A percentile compares a stretch with the other conserved stretches of the same genome.
phyloP scores from a whole-genome alignment of 441 rosid genomes.

The Caryocar brasiliense region DNA sequence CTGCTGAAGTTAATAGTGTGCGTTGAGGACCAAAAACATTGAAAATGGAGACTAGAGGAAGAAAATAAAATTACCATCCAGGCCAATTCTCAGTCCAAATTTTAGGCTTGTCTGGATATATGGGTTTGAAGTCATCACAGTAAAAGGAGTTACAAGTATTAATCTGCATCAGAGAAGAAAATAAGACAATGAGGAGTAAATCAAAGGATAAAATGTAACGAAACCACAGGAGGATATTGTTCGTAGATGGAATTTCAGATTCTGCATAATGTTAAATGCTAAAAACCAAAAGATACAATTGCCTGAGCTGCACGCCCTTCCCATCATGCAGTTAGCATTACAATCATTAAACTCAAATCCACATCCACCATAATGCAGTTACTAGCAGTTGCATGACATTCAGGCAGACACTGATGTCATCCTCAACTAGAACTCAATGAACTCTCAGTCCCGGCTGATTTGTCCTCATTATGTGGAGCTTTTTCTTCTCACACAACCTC shows the following conservation, averaged over 20 bases:
- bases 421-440: not conserved
- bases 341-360: too few relatives aligned
- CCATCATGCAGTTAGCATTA: not conserved
- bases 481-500: too few relatives aligned
- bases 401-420: too few relatives aligned
- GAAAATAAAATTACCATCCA: conserved; percentile 66
- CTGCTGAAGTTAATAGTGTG: too few relatives aligned
- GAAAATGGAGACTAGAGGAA: not conserved
- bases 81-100: conserved; percentile 99
- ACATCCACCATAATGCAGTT: not conserved
- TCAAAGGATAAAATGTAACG: too few relatives aligned
- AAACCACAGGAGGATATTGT: not conserved
- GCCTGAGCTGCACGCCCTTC: not conserved
- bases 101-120: conserved; percentile 77
- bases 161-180: conserved; percentile 46
- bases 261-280: too few relatives aligned
- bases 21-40: too few relatives aligned
- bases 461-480: too few relatives aligned
- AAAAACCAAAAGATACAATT: too few relatives aligned
- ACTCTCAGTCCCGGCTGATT: not conserved
- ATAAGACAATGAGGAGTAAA: too few relatives aligned
- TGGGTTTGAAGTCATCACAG: conserved; percentile 78
- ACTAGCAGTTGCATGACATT: not conserved
- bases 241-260: too few relatives aligned
- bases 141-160: conserved; percentile 86